Percentiles rank a stretch among this genome's conserved stretches.
Conservation (phyloP, 2,329 filamentous ascomycete species). For the Cordyceps javanica region DNA sequence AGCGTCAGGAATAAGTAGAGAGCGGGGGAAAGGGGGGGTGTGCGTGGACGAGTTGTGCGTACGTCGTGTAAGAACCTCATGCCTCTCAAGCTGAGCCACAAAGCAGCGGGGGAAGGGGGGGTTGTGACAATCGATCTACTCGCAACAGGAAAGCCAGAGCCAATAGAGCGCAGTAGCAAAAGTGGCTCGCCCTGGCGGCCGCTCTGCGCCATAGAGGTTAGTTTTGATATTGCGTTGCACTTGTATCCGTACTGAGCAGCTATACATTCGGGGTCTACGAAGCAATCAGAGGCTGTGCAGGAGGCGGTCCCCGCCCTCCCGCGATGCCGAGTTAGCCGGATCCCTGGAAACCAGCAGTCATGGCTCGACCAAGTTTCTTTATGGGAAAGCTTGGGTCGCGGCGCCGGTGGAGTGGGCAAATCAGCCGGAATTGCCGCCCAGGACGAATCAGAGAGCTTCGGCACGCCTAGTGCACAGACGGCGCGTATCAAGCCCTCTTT, state of each 20-base stretch:
- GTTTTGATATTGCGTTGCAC: too few relatives aligned
- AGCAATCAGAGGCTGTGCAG: background rate
- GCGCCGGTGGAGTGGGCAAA: background rate
- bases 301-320: background rate
- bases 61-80: background rate
- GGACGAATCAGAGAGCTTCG: slow-evolving; percentile 1
- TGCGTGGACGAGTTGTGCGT: background rate
- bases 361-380: background rate
- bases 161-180: too few relatives aligned
- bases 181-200: too few relatives aligned
- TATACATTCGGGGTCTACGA: too few relatives aligned
- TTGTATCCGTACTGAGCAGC: too few relatives aligned
- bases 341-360: background rate
- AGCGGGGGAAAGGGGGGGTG: background rate
- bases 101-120: background rate
- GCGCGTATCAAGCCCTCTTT: background rate
- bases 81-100: background rate
- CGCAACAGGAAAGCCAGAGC: too few relatives aligned
- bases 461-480: background rate
- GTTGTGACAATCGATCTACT: too few relatives aligned
- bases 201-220: too few relatives aligned
- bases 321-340: slow-evolving; percentile 9
- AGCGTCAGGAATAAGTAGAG: background rate
- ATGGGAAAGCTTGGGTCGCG: background rate
- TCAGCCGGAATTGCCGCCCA: background rate